Evolutionary conservation across 805 yeast genomes (phyloP).

Genomic region (Ogataea ramenticola): DNA sequence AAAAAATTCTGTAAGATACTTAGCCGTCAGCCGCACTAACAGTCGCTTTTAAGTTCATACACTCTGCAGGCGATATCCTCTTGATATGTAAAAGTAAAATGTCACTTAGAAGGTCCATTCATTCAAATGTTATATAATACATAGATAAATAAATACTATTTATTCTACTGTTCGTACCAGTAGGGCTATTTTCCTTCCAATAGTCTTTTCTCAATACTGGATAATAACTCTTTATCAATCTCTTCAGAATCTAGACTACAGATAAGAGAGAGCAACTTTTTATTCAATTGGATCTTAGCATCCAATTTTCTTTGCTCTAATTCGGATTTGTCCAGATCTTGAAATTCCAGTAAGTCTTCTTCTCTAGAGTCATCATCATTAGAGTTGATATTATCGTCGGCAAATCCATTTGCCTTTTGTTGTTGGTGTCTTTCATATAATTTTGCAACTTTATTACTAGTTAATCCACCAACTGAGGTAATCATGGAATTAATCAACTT

Average conservation of each 20-base stretch:
- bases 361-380: constrained; percentile 30
- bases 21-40: no score
- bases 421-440: neutral
- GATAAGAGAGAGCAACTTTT: constrained; percentile 66
- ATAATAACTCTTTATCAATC: constrained; percentile 67
- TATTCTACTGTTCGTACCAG: no score
- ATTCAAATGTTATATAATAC: no score
- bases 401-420: neutral
- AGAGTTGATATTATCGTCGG: neutral
- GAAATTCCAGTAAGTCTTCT: neutral
- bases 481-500: constrained; percentile 23
- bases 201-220: constrained; percentile 58
- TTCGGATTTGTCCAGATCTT: constrained; percentile 2
- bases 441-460: neutral
- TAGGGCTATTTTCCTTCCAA: neutral
- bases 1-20: no score
- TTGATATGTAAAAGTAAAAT: no score
- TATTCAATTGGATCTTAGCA: constrained; percentile 45
- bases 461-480: constrained; percentile 13
- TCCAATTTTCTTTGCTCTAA: constrained; percentile 7
- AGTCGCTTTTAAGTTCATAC: no score
- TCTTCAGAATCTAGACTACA: constrained; percentile 77
- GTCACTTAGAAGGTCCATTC: no score
- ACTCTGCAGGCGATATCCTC: no score
- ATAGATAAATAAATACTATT: no score